Base-by-base conservation (phyloP, 2,329 filamentous ascomycete genomes). In the Aureobasidium sp. region DNA sequence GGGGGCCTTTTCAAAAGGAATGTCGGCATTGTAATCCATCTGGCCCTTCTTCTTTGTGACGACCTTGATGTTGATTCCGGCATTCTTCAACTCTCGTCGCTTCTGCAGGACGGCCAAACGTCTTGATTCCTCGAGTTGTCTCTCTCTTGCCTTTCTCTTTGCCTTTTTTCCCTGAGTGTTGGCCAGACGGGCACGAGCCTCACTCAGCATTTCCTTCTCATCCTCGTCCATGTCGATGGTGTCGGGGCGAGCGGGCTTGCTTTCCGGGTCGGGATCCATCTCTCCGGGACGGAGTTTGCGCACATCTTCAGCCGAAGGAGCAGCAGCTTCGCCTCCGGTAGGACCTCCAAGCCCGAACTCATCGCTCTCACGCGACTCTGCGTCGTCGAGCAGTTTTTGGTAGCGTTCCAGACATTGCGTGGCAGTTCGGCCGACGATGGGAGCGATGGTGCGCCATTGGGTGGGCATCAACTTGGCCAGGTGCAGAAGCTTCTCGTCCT, bases 21-120 rank as follows among this genome's bases (percentile, higher is more conserved):
- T 95, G 68, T 99, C 94, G 68, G 94, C 94, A 74, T 99, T 99
- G 79, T 99, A 99, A 74, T 99, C 94, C 90, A 99, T 99, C 77
- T 97, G 88, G 0, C 94, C 94, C 78, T 90, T 86, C 78, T 97
- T 97, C 63, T 88, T 85, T 15, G 88, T 94, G 2, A 86, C 85
- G 61, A 97, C 86, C 75, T 97, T 99, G 78, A 97, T 91, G 73
- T 99, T 99, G 76, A 99, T 97, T 50, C 94, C 94, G 1, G 94
- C 91, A 71, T 92, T 95, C 78, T 99, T 99, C 65, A 99, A 84
- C 76, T 99, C 94, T 67, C 94, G 85, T 40, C 94, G 85, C 78
- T 99, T 99, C 77, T 97, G 94, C 64, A 99, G 77, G 38, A 93
- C 84, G 1, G 94, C 94, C 64, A 99, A 76, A 60, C 94, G 84